phyloP scores from a whole-genome alignment of 768 basidiomycete genomes.

The Boletellus ananas region DNA sequence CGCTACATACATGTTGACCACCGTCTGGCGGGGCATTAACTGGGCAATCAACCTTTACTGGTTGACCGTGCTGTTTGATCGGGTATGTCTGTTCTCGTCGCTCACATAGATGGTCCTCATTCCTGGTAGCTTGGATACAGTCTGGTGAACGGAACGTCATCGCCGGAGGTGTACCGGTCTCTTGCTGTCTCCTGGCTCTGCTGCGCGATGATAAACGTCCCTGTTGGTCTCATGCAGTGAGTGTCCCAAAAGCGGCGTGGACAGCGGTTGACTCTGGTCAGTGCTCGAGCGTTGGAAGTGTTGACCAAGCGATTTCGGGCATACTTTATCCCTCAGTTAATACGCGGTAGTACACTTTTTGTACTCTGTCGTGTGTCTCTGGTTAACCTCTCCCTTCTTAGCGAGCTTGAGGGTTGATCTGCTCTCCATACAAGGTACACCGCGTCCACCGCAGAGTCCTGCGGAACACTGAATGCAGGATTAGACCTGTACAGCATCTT shows the following conservation, averaged over 20 bases:
- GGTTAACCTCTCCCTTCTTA: conserved; percentile 6
- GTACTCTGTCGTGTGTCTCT: background rate
- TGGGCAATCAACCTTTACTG: conserved; percentile 36
- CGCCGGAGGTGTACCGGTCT: conserved; percentile 8
- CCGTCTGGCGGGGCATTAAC: conserved; percentile 30
- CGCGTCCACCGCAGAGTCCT: background rate
- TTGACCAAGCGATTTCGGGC: conserved; percentile 33
- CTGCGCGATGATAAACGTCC: conserved; percentile 21
- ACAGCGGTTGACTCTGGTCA: conserved; percentile 6
- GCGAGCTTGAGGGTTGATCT: conserved; percentile 25
- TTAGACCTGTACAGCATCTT: conserved; percentile 17
- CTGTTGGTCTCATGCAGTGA: conserved; percentile 21
- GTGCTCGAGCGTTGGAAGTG: conserved; percentile 13
- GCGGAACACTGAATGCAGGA: background rate
- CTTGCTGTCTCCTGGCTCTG: conserved; percentile 29
- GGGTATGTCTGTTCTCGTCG: conserved; percentile 6
- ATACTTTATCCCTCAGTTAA: conserved; percentile 39
- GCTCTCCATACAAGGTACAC: conserved; percentile 19
- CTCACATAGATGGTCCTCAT: background rate
- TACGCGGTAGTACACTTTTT: conserved; percentile 27
- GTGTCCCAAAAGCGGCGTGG: conserved; percentile 4
- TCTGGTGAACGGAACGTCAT: background rate
- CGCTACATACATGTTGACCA: conserved; percentile 23
- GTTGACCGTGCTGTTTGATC: conserved; percentile 30
- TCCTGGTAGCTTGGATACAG: conserved; percentile 12